Conservation (phyloP, 345 rosid genomes). For the Ceriops zippeliana region DNA sequence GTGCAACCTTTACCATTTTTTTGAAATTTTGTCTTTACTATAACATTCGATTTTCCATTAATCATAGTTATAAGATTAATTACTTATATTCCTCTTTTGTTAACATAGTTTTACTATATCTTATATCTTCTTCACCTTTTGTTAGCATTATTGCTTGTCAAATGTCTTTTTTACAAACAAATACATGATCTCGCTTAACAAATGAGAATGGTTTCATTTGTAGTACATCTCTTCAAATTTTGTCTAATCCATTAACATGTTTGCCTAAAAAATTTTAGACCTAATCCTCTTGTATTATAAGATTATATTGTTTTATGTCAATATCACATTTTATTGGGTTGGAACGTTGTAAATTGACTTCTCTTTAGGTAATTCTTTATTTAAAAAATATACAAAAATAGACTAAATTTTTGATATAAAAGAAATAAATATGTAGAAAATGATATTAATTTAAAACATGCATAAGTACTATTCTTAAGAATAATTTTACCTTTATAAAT, state of each 20-base stretch:
- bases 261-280: neutral
- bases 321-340: neutral
- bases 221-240: neutral
- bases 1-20: neutral
- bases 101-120: neutral
- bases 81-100: neutral
- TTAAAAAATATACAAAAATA: no score
- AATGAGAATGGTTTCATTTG: neutral
- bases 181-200: neutral
- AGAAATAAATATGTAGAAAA: no score
- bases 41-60: neutral
- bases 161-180: neutral
- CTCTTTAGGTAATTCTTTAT: no score
- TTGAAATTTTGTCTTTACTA: neutral
- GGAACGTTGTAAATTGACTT: neutral
- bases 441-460: no score
- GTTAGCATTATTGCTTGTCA: neutral
- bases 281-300: neutral
- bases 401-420: no score
- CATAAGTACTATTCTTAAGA: no score
- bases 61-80: rapidly evolving
- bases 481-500: no score
- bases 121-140: neutral
- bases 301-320: neutral
- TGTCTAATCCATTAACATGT: neutral